Conservation (phyloP, 176 grass and related monocot genomes). For the Rhynchospora breviuscula region DNA sequence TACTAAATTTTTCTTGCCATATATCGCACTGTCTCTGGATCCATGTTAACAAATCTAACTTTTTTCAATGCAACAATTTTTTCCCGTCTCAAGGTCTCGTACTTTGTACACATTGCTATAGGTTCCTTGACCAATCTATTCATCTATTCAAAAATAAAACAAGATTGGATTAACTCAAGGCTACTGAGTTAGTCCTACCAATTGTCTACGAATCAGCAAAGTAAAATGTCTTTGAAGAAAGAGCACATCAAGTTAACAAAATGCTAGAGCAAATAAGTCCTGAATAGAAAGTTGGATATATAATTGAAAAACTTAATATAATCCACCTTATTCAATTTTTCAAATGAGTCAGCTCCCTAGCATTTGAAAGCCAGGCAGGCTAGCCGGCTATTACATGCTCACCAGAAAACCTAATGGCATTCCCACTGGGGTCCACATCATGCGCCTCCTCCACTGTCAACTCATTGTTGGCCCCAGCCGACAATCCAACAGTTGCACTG, state of each 20-base stretch:
- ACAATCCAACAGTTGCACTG: background rate
- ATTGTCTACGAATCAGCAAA: background rate
- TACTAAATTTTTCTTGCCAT: conserved; percentile 52
- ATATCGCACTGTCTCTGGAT: conserved; percentile 48
- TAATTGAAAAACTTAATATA: background rate
- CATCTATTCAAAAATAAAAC: conserved; percentile 13
- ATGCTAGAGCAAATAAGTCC: background rate
- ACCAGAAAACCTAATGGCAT: conserved; percentile 30
- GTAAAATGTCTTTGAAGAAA: background rate
- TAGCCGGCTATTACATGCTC: conserved; percentile 42
- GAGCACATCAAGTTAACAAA: background rate
- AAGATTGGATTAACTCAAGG: background rate
- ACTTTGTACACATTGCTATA: conserved; percentile 54
- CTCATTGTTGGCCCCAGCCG: background rate
- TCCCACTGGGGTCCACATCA: conserved; percentile 24
- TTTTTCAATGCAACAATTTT: conserved; percentile 48
- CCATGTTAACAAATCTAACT: conserved; percentile 52
- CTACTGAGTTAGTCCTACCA: background rate
- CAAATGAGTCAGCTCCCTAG: conserved; percentile 35
- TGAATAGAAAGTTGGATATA: background rate
- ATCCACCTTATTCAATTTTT: conserved; percentile 46
- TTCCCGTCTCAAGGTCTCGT: conserved; percentile 40
- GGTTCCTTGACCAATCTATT: conserved; percentile 62
- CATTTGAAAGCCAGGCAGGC: conserved; percentile 46
- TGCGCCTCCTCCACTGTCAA: background rate